These are phyloP conservation scores for Epichloe uncinata DNA, from an alignment of 2,329 filamentous ascomycete genomes.

Conservation along the genomic window DNA sequence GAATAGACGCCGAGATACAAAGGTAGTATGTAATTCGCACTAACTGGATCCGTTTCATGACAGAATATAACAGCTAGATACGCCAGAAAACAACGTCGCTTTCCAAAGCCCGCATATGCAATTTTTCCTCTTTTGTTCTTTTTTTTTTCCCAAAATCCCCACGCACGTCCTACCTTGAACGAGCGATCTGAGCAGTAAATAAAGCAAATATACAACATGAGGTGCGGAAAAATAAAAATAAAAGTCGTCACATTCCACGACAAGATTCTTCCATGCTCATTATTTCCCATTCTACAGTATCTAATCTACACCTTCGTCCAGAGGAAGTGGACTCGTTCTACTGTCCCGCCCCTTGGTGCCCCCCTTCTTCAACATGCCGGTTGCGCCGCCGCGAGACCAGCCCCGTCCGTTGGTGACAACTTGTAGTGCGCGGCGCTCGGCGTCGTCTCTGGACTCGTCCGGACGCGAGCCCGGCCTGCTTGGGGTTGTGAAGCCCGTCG, in stretches of 20 bases:
- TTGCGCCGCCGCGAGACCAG: conserved; percentile 28
- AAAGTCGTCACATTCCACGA: background rate
- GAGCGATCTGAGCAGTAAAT: too few species aligned
- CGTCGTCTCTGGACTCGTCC: conserved; percentile 15
- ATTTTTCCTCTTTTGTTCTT: too few species aligned
- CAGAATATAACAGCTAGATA: too few species aligned
- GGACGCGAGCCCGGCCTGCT: conserved; percentile 11
- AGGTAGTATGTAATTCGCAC: too few species aligned
- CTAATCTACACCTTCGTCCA: conserved; percentile 23
- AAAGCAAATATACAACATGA: too few species aligned
- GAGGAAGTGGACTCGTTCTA: conserved; percentile 4
- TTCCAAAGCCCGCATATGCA: too few species aligned
- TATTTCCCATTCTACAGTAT: background rate
- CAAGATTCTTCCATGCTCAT: too few species aligned
- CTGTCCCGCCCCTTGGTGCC: conserved; percentile 12
- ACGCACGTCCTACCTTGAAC: too few species aligned
- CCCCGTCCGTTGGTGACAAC: conserved; percentile 25
- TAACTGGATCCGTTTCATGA: too few species aligned
- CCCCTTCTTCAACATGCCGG: conserved; percentile 27
- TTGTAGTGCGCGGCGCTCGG: conserved; percentile 33
- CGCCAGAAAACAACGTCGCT: too few species aligned
- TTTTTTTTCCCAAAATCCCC: too few species aligned
- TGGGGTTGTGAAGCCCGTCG: background rate
- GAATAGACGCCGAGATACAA: too few species aligned
- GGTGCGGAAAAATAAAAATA: background rate